Evolutionary conservation across 345 rosid genomes (phyloP), one percentile per base, ranked within the genome.

Genomic region (Odontarrhena argentea): DNA sequence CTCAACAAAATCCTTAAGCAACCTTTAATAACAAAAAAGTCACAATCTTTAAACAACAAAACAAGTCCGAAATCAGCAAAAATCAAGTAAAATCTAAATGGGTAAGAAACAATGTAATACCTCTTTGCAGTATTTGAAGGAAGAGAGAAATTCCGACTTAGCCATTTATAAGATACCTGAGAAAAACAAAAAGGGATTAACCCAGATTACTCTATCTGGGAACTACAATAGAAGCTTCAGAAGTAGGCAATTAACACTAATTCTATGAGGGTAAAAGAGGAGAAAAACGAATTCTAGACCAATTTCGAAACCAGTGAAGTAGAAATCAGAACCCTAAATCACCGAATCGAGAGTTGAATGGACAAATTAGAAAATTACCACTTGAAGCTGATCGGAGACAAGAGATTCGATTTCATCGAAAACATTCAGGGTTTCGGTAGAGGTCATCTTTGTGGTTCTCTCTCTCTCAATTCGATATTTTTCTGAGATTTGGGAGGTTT

Each of bases 131-230:
- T 67, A 65, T 85, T 79, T 50, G 99, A 91, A 26, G 99, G 77
- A 42, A 88, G 73, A 58, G 77, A 78, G 70, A 85, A 94, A 38
- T 83, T 87, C 63, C 96, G 91, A 82, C 97, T 91, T 65, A 94
- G 72, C 99, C 99, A 94, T 79, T 94, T 94, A 78, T 83, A 94
- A 32, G 99, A 91, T 67, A 94, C 97, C 99, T 91, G 84, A 74
- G 84, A 74, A 67, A 83, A 18, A 18, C 22, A 57, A 43, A 43
- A 30, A 63, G 69, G 24, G 11, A 40, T 4, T 30, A 64, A 12
- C 46, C 57, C 12, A 55, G 48, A 46, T 45, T 0, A 12, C 34
- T 56, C 70, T 22, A 45, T 45, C 22, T 18, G 22, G 22, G 62
- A 44, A 70, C 38, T 55, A 62, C 62, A 34, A 22, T 9, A 43